Evolutionary conservation across 306 rosid species (phyloP).

Genomic region (Citrullus mucosospermus): DNA sequence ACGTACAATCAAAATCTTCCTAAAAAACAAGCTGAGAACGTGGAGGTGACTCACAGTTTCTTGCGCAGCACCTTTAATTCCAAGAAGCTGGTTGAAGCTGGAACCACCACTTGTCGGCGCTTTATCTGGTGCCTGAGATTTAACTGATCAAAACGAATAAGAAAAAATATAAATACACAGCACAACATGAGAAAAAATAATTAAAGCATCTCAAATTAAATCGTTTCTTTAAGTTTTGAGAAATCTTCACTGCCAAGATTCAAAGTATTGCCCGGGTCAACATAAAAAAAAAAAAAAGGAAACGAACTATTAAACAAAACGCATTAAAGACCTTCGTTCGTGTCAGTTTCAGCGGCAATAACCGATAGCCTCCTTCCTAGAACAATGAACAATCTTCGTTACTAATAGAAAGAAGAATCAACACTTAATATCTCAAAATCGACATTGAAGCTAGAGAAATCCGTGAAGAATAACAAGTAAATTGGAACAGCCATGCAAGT

Average conservation of each 20-base stretch:
- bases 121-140: conserved; percentile 44
- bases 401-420: background rate
- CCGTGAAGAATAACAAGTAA: background rate
- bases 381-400: background rate
- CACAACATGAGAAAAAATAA: background rate
- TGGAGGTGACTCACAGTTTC: conserved; percentile 27
- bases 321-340: conserved; percentile 36
- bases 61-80: conserved; percentile 52
- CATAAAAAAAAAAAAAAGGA: background rate
- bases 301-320: background rate
- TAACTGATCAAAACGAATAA: conserved; percentile 12
- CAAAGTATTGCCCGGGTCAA: background rate
- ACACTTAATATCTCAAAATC: background rate
- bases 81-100: conserved; percentile 52
- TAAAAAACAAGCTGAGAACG: background rate
- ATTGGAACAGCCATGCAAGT: background rate
- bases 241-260: background rate
- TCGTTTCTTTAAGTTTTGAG: background rate
- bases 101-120: conserved; percentile 36
- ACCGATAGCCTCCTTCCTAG: conserved; percentile 44
- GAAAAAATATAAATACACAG: background rate
- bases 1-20: background rate
- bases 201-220: background rate
- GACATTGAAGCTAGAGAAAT: background rate
- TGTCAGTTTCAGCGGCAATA: conserved; percentile 47